Base-by-base conservation (phyloP, 371 early-diverging fungal genomes). In the Capillidium heterosporum region DNA sequence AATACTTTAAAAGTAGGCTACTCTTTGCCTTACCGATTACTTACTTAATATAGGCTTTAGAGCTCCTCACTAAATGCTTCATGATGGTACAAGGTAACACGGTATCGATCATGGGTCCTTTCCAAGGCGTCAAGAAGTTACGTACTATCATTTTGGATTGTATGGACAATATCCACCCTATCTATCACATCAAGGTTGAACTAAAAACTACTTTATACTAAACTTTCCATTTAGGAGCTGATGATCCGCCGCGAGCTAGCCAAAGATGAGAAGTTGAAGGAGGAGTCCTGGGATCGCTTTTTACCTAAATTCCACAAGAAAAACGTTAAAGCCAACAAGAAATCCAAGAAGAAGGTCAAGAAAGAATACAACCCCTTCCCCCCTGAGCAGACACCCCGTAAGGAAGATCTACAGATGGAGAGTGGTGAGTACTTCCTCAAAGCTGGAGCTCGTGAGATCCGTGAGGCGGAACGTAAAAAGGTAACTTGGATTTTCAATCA, bases 141-240 rank as follows among this genome's bases (percentile, higher is more conserved):
- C 81, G 95, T 40, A 74, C 87, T 41, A 85, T 99, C 47, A 84
- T 98, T 0, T 61, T 88, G 28, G 96, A 96, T 70, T 96, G 98
- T 65, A 91, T 99, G 89, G 90, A 93, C 60, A 99, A 99, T 70
- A 76, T 98, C 29, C 99, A 99, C 67, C 99, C 99, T 17, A 92
- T 99, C 60, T 99, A 98, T 71, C 93, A 98, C 66, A 96, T 99
- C 70, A 99, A 99, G 72, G 81, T 80, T 44, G 15, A 44, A 8
- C 23, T 13, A 2, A 1, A 42, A 4, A 10, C 4, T 40, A 17
- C 2, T 15, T 26, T n/a, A 21, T 19, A 53, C n/a, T 50, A 21
- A 53, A 27, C 10, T n/a, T 21, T 44, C 68, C 23, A 28, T 56
- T 28, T 57, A 74, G 85, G 91, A 92, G 71, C 70, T 99, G 39